Evolutionary conservation across 2,329 filamentous ascomycete species (phyloP).

Genomic region (Trichoderma sp.): DNA sequence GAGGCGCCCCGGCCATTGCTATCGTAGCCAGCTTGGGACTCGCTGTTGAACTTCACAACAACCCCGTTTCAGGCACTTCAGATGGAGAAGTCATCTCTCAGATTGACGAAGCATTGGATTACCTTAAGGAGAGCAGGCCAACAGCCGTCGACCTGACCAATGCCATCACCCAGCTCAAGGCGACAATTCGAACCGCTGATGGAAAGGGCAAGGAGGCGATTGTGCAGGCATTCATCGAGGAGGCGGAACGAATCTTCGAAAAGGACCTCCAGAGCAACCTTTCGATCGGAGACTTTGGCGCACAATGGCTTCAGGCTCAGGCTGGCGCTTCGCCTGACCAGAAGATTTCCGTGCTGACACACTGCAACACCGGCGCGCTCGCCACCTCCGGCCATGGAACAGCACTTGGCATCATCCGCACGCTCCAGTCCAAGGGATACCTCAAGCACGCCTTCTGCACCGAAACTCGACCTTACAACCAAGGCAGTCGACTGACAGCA

Average conservation of each 20-base stretch:
- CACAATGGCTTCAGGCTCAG: constrained; percentile 75
- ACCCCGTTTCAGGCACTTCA: constrained; percentile 45
- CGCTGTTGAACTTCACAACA: constrained; percentile 76
- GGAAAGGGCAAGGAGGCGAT: constrained; percentile 52
- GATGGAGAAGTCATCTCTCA: constrained; percentile 64
- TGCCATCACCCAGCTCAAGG: constrained; percentile 78
- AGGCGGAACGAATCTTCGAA: constrained; percentile 82
- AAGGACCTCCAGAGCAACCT: constrained; percentile 88
- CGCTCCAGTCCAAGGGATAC: constrained; percentile 64
- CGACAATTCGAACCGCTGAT: constrained; percentile 55
- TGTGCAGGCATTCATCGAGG: constrained; percentile 69
- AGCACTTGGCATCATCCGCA: constrained; percentile 89
- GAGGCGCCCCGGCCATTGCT: constrained; percentile 88
- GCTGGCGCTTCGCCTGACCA: constrained; percentile 48
- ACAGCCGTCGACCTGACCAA: constrained; percentile 95
- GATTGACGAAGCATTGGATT: constrained; percentile 77
- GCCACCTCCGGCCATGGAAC: constrained; percentile 98
- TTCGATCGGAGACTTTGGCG: constrained; percentile 79
- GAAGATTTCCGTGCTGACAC: constrained; percentile 80
- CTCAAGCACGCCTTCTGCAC: constrained; percentile 91
- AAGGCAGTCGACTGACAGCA: constrained; percentile 90
- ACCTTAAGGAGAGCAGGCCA: constrained; percentile 83
- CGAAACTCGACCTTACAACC: constrained; percentile 96
- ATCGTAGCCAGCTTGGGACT: constrained; percentile 93
- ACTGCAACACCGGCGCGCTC: constrained; percentile 97